Conservation (phyloP, 2,329 filamentous ascomycete genomes). For the Colletotrichum chlorophyti region DNA sequence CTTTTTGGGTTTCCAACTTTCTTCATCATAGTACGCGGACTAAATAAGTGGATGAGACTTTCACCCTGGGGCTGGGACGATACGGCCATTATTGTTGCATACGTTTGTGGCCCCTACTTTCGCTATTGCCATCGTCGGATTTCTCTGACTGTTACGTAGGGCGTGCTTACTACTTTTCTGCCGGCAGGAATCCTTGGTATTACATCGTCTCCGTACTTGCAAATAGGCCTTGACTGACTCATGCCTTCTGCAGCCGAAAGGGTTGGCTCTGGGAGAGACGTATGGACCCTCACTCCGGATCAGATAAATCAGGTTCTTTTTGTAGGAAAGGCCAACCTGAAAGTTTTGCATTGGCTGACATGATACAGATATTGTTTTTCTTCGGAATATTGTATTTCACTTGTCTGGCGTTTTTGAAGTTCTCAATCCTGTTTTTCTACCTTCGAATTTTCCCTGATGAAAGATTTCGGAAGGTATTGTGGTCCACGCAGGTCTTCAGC, state of each 20-base stretch:
- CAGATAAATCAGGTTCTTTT: neutral
- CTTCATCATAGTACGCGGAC: neutral
- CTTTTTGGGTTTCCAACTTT: neutral
- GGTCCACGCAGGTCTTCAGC: slow-evolving; percentile 25
- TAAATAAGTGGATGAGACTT: neutral
- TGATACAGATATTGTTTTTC: slow-evolving; percentile 39
- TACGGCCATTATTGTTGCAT: neutral
- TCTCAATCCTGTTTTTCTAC: slow-evolving; percentile 44
- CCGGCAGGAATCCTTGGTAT: neutral
- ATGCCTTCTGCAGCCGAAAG: neutral
- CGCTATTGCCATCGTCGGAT: neutral
- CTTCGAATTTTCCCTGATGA: slow-evolving; percentile 40
- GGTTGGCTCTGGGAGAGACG: neutral
- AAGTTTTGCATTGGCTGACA: neutral
- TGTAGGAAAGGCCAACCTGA: neutral
- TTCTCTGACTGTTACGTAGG: neutral
- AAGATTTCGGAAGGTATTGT: slow-evolving; percentile 32
- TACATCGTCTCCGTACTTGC: neutral
- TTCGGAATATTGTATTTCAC: slow-evolving; percentile 41
- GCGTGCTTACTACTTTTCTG: neutral
- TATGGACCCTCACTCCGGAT: neutral
- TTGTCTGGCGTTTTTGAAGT: slow-evolving; percentile 41
- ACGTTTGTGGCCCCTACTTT: neutral
- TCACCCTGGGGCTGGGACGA: slow-evolving; percentile 7
- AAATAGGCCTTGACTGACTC: neutral